Evolutionary conservation across 768 basidiomycete species (phyloP).

Genomic region (Boletus barrowsii): DNA sequence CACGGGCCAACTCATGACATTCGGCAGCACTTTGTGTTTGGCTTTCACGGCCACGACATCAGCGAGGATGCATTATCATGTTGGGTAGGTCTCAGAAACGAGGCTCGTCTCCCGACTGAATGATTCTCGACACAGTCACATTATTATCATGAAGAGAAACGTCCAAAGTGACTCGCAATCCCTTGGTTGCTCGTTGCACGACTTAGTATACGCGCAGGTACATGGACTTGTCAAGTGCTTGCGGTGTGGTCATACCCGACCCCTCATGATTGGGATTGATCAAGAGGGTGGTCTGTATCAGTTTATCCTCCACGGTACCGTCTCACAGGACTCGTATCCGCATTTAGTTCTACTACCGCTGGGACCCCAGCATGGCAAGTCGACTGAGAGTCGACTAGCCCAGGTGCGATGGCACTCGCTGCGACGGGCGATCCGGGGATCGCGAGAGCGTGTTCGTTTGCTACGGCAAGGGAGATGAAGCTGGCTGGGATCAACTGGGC

Average conservation of each 20-base stretch:
- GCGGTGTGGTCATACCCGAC: conserved; percentile 55
- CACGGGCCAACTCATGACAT: not conserved
- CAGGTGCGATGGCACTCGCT: conserved; percentile 71
- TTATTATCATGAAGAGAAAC: conserved; percentile 71
- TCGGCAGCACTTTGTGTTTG: conserved; percentile 66
- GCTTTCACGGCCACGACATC: conserved; percentile 58
- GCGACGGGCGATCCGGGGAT: conserved; percentile 47
- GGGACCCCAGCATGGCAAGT: conserved; percentile 39
- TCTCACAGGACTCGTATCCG: conserved; percentile 59
- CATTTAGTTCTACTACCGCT: conserved; percentile 53
- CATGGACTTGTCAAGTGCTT: conserved; percentile 45
- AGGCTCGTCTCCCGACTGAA: not conserved
- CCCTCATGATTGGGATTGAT: conserved; percentile 67
- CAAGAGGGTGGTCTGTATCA: conserved; percentile 64
- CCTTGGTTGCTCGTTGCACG: not conserved
- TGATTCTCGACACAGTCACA: conserved; percentile 34
- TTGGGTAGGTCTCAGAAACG: conserved; percentile 40
- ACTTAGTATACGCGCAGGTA: conserved; percentile 34
- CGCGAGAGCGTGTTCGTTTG: conserved; percentile 45
- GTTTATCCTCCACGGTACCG: not conserved
- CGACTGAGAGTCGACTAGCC: conserved; percentile 36
- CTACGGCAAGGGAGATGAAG: conserved; percentile 54
- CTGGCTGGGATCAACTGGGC: conserved; percentile 69
- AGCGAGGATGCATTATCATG: conserved; percentile 58
- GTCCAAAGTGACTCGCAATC: conserved; percentile 41